Percentiles rank a stretch among this genome's conserved stretches.
phyloP scores from a whole-genome alignment of 352 stramenopile species.

The Pythium grandisporangium region DNA sequence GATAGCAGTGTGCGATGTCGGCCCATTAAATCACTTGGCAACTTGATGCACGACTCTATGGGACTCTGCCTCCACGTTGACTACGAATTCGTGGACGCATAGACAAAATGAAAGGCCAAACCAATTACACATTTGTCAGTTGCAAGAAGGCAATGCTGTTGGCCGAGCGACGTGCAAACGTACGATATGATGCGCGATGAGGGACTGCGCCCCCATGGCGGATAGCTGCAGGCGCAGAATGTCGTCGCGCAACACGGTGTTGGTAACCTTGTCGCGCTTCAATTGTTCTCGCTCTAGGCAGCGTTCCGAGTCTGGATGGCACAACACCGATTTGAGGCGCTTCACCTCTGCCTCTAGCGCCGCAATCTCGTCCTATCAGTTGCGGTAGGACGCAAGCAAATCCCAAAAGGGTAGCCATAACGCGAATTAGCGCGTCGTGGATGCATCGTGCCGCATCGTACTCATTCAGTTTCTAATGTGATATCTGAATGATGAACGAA shows the following conservation, averaged over 20 bases:
- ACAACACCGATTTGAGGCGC: not conserved
- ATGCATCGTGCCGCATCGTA: not conserved
- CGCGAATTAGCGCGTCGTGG: no score
- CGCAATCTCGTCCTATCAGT: not conserved
- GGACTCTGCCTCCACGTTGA: constrained; percentile 20
- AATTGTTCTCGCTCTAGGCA: not conserved
- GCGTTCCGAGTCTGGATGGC: not conserved
- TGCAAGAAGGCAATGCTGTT: not conserved
- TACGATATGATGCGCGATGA: not conserved
- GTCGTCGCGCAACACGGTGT: not conserved
- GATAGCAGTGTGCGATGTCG: constrained; percentile 16
- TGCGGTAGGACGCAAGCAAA: no score
- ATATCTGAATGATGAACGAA: not conserved
- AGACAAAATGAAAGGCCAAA: not conserved
- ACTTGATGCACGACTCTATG: constrained; percentile 22
- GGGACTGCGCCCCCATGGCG: not conserved
- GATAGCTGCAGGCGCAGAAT: not conserved
- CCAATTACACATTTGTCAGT: no score
- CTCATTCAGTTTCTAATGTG: not conserved
- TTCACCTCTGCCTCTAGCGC: not conserved
- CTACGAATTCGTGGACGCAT: no score
- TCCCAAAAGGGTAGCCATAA: no score
- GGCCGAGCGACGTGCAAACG: not conserved
- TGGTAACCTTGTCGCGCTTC: not conserved
- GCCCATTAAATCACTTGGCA: constrained; percentile 12